Evolutionary conservation across 2,329 filamentous ascomycete species (phyloP).

Genomic region (Trichoderma arundinaceum): DNA sequence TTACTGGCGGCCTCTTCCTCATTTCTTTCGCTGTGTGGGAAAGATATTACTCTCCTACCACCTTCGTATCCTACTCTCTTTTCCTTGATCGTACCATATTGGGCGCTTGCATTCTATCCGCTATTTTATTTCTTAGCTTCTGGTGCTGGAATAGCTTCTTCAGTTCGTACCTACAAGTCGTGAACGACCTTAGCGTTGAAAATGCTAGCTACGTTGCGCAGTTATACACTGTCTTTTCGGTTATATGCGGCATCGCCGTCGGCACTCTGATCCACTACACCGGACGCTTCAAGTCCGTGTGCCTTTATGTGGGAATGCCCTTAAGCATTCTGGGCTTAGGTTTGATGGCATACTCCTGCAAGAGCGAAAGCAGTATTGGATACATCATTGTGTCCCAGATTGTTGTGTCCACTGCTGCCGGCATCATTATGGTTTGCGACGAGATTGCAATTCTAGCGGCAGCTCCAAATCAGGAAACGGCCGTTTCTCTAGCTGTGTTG

Average conservation of each 20-base stretch:
- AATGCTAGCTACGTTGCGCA: constrained; percentile 51
- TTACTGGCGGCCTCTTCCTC: constrained; percentile 47
- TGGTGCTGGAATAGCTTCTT: constrained; percentile 50
- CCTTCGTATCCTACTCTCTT: constrained; percentile 46
- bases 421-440: constrained; percentile 62
- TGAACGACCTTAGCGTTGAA: constrained; percentile 45
- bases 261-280: constrained; percentile 53
- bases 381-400: constrained; percentile 67
- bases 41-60: constrained; percentile 47
- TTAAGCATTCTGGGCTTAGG: constrained; percentile 61
- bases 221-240: constrained; percentile 53
- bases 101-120: constrained; percentile 45
- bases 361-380: constrained; percentile 55
- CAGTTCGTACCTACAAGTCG: constrained; percentile 49
- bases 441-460: constrained; percentile 67
- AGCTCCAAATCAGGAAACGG: constrained; percentile 64
- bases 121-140: constrained; percentile 46
- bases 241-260: constrained; percentile 50
- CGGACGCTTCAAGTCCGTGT: constrained; percentile 57
- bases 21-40: constrained; percentile 49
- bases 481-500: constrained; percentile 64
- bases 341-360: constrained; percentile 66
- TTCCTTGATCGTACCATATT: constrained; percentile 46
- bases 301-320: constrained; percentile 48
- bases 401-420: constrained; percentile 65